These are phyloP conservation scores for Candida oleophila DNA, from an alignment of 805 yeast species.

Conservation along the genomic window DNA sequence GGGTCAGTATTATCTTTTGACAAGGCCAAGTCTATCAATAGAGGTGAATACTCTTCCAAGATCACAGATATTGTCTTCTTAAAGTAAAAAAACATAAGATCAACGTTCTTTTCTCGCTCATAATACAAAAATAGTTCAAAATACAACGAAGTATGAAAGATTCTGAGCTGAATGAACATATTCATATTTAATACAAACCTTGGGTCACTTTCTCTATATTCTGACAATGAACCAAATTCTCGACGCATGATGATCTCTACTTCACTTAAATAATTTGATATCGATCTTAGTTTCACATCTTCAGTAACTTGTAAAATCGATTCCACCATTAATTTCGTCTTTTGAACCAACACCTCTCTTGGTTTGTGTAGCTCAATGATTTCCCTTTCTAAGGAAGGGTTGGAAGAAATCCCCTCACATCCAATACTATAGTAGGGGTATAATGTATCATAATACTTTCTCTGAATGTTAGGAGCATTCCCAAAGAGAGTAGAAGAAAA, in stretches of 20 bases:
- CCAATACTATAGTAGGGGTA: constrained; percentile 8
- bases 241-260: constrained; percentile 7
- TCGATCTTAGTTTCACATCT: constrained; percentile 3
- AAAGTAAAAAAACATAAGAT: constrained; percentile 13
- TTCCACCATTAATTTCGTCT: constrained; percentile 2
- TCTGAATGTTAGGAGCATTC: constrained; percentile 7
- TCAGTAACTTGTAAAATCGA: constrained; percentile 6
- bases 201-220: background rate
- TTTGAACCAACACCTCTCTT: background rate
- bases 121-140: constrained; percentile 15
- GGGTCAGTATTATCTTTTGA: constrained; percentile 6
- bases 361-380: constrained; percentile 1
- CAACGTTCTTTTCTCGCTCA: constrained; percentile 8
- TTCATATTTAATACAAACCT: constrained; percentile 1
- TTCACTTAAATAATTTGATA: constrained; percentile 10
- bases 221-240: constrained; percentile 1
- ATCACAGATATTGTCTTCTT: constrained; percentile 12
- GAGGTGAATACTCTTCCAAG: constrained; percentile 13
- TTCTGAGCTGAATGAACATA: constrained; percentile 11
- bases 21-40: constrained; percentile 9
- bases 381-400: constrained; percentile 3
- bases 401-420: constrained; percentile 6
- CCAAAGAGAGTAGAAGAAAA: constrained; percentile 14
- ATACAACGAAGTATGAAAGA: constrained; percentile 10
- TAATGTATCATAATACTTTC: constrained; percentile 11